Evolutionary conservation across 2,329 filamentous ascomycete genomes (phyloP), one percentile per base, ranked within the genome.

Genomic region (Annulohypoxylon truncatum): DNA sequence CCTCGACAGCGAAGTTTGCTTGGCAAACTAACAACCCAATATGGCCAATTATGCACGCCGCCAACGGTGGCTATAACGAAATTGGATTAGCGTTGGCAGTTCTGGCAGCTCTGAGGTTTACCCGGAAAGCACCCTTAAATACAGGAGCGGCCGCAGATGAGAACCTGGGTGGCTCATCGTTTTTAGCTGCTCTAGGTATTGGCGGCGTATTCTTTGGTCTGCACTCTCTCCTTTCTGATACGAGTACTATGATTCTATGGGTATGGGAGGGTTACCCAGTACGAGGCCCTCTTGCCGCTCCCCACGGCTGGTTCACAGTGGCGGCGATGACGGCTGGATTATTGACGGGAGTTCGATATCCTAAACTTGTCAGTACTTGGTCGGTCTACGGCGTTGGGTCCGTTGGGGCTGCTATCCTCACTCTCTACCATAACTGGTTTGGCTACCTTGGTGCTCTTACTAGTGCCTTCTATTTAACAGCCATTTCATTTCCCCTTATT

Each of bases 171-270:
- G 90, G 92, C 0, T 94, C 92, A 13, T 85, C 89, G 0, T 71
- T 90, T 5, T 83, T 97, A 44, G 89, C 93, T 28, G 92, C 90
- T 8, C 80, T 96, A 51, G 93, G 96, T 64, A 79, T 98, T 59
- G 94, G 88, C 22, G 95, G 94, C 28, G 79, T 97, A 6, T 85
- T 97, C 75, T 99, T 99, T 75, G 92, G 87, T 4, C 85, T 98
- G 75, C 96, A 98, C 77, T 97, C 94, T 0, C 84, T 99, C 8
- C 86, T 99, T 9, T 97, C 96, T 0, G 96, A 99, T 77, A 97
- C 94, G 0, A 98, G 96, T 82, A 99, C 96, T 57, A 98, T 99
- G 94, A 97, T 98, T 62, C 85, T 94, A 13, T 99, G 96, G 96
- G 93, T 93, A 2, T 99, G 96, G 96, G 94, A 97, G 73, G 96